Evolutionary conservation across 2,329 filamentous ascomycete species (phyloP), one percentile per base, ranked within the genome.

Genomic region (Venturia oleaginea): DNA sequence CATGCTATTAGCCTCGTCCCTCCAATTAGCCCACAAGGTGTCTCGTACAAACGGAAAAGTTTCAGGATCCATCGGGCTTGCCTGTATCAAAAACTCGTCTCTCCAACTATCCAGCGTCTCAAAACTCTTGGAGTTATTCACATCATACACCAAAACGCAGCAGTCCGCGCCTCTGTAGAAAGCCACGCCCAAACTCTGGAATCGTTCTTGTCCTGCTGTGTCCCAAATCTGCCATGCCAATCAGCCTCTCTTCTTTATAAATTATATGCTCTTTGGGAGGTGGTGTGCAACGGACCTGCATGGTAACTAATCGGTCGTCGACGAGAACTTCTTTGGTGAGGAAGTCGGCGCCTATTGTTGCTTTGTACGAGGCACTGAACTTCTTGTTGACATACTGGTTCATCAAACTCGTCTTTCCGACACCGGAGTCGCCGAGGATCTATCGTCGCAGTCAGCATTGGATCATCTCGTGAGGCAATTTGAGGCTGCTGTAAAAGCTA

Each of bases 371-470:
- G 70, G 92, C 93, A 76, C 92, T 97, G 83, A 99, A 99, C 78
- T 99, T 97, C 82, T 99, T 99, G 84, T 99, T 99, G 85, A 99
- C 93, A 90, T 97, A 99, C 97, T 99, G 94, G 81, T 99, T 99
- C 94, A 99, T 99, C 85, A 99, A 87, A 79, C 92, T 97, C 67
- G 94, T 99, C 85, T 99, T 99, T 77, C 94, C 94, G 68, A 99
- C 94, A 80, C 94, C 94, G 78, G 93, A 97, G 78, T 99, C 94
- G 72, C 94, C 94, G 71, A 99, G 88, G 79, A 99, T 97, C 93
- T 97, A 65, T 59, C 7, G 22, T 57, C 34, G 30, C 72, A 19
- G 65, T 65, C 54, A 70, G 68, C 55, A 61, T 66, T 2, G 48
- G 40, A 8, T 60, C 34, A 61, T 34, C 63, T 66, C 63, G 43